These are phyloP conservation scores for Daldinia vernicosa DNA, from an alignment of 495 filamentous ascomycete genomes.

Conservation along the genomic window DNA sequence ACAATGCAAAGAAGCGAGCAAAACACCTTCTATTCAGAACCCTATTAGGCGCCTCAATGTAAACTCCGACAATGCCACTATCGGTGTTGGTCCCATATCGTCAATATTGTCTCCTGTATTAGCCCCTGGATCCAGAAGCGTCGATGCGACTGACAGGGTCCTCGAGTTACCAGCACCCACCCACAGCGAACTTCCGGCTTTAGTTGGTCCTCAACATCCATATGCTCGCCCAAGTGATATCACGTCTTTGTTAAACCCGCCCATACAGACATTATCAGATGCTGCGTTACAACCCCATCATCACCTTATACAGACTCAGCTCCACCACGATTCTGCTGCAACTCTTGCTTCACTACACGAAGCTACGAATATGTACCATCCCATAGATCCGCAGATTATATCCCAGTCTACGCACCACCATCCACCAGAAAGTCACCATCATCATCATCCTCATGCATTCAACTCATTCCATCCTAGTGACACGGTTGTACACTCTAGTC, in stretches of 20 bases:
- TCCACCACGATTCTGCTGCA: constrained; percentile 43
- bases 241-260: constrained; percentile 45
- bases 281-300: constrained; percentile 45
- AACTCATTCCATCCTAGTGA: constrained; percentile 32
- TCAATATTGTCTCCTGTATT: constrained; percentile 29
- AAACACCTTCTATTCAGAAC: constrained; percentile 51
- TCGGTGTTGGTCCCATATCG: constrained; percentile 20
- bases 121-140: constrained; percentile 30
- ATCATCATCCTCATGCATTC: constrained; percentile 39
- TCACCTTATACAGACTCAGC: constrained; percentile 43
- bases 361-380: constrained; percentile 51
- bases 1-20: constrained; percentile 85
- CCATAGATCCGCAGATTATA: constrained; percentile 63
- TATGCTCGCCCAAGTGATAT: constrained; percentile 52
- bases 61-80: constrained; percentile 19
- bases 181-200: constrained; percentile 33
- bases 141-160: constrained; percentile 36
- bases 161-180: constrained; percentile 42
- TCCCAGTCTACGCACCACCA: constrained; percentile 46
- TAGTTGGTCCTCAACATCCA: constrained; percentile 41
- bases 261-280: constrained; percentile 40
- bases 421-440: constrained; percentile 24
- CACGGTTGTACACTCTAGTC: constrained; percentile 22
- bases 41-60: constrained; percentile 34
- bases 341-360: constrained; percentile 39